Evolutionary conservation across 164 flowering plant species (phyloP).

Genomic region (Annona squamosa): DNA sequence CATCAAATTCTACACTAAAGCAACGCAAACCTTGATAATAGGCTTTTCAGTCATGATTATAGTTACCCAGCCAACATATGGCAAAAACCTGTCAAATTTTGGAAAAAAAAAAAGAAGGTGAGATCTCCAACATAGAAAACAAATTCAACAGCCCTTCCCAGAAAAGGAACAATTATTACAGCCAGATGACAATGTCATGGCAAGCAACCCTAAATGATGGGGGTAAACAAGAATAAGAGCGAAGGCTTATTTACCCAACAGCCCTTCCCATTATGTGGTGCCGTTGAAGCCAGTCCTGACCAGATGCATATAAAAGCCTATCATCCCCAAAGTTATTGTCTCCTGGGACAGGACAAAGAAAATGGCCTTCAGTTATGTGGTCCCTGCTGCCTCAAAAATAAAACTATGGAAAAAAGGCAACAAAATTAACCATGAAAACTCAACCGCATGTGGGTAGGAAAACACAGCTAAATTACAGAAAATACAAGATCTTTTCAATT

Average conservation of each 20-base stretch:
- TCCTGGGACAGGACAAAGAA: slow-evolving; percentile 25
- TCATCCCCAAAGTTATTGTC: slow-evolving; percentile 55
- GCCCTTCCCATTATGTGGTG: slow-evolving; percentile 73
- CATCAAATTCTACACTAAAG: background rate
- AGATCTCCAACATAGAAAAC: slow-evolving; percentile 1
- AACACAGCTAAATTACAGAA: too few species aligned
- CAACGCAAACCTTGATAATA: slow-evolving; percentile 21
- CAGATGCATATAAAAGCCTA: slow-evolving; percentile 45
- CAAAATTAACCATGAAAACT: background rate
- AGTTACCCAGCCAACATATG: slow-evolving; percentile 29
- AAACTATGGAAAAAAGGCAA: background rate
- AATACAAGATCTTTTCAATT: too few species aligned
- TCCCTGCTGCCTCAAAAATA: background rate
- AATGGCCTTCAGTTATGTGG: background rate
- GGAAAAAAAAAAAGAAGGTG: background rate
- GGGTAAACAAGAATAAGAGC: background rate
- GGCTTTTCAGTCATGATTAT: slow-evolving; percentile 31
- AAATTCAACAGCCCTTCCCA: background rate
- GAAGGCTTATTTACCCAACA: slow-evolving; percentile 41
- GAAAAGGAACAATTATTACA: background rate
- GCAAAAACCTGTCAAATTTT: slow-evolving; percentile 21
- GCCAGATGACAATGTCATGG: background rate
- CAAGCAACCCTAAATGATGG: background rate
- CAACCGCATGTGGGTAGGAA: too few species aligned
- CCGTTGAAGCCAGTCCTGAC: slow-evolving; percentile 58